Evolutionary conservation across 228 moss, liverwort and hornwort genomes (phyloP), one percentile per base, ranked within the genome.

Genomic region (Sphagnum fallax): DNA sequence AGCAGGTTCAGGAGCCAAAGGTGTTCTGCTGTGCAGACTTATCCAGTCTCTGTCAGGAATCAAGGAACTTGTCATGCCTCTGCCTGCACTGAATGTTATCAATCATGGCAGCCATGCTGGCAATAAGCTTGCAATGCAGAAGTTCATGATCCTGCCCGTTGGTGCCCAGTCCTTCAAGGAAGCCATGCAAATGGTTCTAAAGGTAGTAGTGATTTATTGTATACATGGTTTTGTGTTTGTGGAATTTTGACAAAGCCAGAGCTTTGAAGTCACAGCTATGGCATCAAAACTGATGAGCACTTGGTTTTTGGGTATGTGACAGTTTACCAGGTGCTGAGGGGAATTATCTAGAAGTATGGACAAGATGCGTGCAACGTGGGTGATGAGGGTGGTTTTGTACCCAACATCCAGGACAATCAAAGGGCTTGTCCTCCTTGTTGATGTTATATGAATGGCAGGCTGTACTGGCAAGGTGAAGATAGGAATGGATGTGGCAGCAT

Each of bases 401-500:
- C 88, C 0, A 88, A 88, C 67, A 88, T 88, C 52, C 88, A 85
- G 70, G 88, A 85, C 62, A 88, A 88, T 53, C 82, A 85, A 88
- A 70, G 88, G 88, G 8, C 59, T 88, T 32, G 74, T 82, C 63
- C 80, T 88, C 47, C 67, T 88, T 74, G 80, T 82, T 61, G 84
- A 84, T 69, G 82, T 85, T 47, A 88, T 88, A 15, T 85, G 85
- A 48, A 85, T 82, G 80, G 84, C 84, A 11, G 88, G 88, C 51
- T 88, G 80, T 68, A 88, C 88, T 4, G 85, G 84, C 72, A 82
- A 85, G 74, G 88, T 88, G 65, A 88, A 85, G 74, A 69, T 88
- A n/a, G 88, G 88, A 12, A 88, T 88, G 88, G 88, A 88, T 50
- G 88, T 88, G 1, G 88, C 88, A 6, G 88, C 88, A 51, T 85